phyloP scores from a whole-genome alignment of 1,284 basidiomycete species.

The Moesziomyces sp. region DNA sequence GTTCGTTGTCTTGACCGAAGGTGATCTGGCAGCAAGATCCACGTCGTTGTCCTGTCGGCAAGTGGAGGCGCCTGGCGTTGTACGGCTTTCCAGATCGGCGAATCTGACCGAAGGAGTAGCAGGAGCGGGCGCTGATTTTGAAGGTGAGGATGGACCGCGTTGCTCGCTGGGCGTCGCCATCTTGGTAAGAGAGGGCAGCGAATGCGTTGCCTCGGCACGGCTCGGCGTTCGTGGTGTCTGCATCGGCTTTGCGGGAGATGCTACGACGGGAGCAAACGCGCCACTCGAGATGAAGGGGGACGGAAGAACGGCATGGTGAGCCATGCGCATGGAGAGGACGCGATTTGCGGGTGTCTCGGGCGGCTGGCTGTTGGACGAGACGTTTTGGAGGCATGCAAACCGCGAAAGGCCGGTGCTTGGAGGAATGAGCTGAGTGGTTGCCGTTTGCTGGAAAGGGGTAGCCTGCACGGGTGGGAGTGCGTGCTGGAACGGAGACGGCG shows the following conservation, averaged over 20 bases:
- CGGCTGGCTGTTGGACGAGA: conserved; percentile 7
- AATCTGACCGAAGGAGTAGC: conserved; percentile 26
- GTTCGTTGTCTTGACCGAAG: conserved; percentile 5
- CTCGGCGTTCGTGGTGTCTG: conserved; percentile 8
- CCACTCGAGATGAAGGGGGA: conserved; percentile 26
- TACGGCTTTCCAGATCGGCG: neutral
- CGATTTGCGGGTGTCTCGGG: conserved; percentile 26
- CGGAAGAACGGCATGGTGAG: conserved; percentile 16
- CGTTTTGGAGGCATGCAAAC: conserved; percentile 39
- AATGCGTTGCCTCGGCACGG: neutral
- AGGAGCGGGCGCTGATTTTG: neutral
- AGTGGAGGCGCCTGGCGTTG: conserved; percentile 7
- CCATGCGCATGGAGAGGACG: conserved; percentile 12
- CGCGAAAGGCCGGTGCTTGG: conserved; percentile 38
- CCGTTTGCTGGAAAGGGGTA: conserved; percentile 17
- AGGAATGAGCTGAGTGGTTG: conserved; percentile 7
- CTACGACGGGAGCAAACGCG: neutral
- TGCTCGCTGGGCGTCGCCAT: neutral
- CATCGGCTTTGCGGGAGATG: conserved; percentile 6
- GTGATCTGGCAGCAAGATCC: conserved; percentile 1
- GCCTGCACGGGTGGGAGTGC: conserved; percentile 1
- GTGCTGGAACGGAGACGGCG: conserved; percentile 24
- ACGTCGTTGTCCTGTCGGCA: neutral
- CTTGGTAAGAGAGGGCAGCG: neutral
- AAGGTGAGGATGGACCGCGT: too few species aligned